Conservation (phyloP, 805 yeast species). For the Cyberlindnera mississippiensis region DNA sequence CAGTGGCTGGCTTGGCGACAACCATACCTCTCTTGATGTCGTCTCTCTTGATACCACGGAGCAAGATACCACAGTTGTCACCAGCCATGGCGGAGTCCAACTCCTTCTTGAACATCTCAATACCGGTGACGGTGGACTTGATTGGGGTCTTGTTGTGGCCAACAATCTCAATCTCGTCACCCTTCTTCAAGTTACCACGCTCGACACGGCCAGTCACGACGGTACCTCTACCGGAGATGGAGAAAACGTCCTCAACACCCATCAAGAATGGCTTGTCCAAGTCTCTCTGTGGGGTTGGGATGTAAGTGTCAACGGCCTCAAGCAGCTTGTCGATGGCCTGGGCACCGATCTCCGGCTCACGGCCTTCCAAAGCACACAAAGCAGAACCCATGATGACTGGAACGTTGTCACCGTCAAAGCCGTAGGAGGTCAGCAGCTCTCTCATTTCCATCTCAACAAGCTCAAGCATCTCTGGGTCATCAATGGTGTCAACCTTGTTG, state of each 20-base stretch:
- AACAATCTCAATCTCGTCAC: slow-evolving; percentile 97
- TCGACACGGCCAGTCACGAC: slow-evolving; percentile 99
- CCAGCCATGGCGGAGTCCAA: slow-evolving; percentile 97
- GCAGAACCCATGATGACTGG: slow-evolving; percentile 99
- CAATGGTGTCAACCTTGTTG: slow-evolving; percentile 96
- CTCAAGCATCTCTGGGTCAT: slow-evolving; percentile 98
- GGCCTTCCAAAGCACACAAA: slow-evolving; percentile 88
- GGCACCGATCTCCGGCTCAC: slow-evolving; percentile 86
- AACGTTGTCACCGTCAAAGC: slow-evolving; percentile 96
- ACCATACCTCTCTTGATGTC: slow-evolving; percentile 98
- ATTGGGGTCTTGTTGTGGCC: slow-evolving; percentile 83
- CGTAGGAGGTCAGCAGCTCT: slow-evolving; percentile 84
- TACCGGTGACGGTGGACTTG: slow-evolving; percentile 95
- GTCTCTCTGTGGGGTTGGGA: slow-evolving; percentile 96
- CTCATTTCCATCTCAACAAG: slow-evolving; percentile 99
- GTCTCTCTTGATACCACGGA: slow-evolving; percentile 98
- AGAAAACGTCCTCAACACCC: slow-evolving; percentile 97
- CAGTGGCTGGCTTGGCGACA: slow-evolving; percentile 85
- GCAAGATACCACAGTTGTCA: slow-evolving; percentile 96
- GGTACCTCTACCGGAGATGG: slow-evolving; percentile 99
- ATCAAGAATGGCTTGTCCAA: slow-evolving; percentile 93
- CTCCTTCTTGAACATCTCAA: slow-evolving; percentile 99
- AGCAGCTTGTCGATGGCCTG: slow-evolving; percentile 78
- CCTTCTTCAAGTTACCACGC: slow-evolving; percentile 96
- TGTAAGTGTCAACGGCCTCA: slow-evolving; percentile 88